Conservation (phyloP, 768 basidiomycete species). For the Chalciporus piperatus region DNA sequence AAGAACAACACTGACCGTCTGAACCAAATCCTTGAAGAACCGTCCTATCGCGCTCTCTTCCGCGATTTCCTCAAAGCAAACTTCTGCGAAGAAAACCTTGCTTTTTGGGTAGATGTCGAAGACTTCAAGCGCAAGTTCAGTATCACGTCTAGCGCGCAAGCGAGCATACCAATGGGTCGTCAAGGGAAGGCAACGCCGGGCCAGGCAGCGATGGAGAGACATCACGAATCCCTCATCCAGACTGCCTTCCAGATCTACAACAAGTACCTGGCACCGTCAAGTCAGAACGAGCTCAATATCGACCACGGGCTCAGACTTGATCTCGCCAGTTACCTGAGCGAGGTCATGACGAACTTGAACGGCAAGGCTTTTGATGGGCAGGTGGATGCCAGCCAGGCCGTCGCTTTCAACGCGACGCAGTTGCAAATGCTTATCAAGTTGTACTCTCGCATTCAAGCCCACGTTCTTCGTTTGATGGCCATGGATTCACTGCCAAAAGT, state of each 20-base stretch:
- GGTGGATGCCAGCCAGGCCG: constrained; percentile 78
- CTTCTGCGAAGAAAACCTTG: constrained; percentile 97
- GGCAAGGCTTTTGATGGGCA: constrained; percentile 78
- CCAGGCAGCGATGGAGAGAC: constrained; percentile 91
- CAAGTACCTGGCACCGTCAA: constrained; percentile 93
- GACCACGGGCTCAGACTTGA: constrained; percentile 96
- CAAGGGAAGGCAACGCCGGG: constrained; percentile 57
- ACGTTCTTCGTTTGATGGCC: constrained; percentile 97
- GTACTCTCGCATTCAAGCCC: constrained; percentile 95
- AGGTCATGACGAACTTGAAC: constrained; percentile 75
- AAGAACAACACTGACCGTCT: constrained; percentile 93
- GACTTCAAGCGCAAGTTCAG: constrained; percentile 97
- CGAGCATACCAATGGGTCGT: constrained; percentile 42
- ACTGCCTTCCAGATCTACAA: constrained; percentile 93
- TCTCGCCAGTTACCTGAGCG: constrained; percentile 88
- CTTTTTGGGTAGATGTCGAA: constrained; percentile 95
- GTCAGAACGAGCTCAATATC: constrained; percentile 95
- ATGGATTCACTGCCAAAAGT: constrained; percentile 99
- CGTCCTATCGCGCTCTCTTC: constrained; percentile 84
- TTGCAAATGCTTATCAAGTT: constrained; percentile 88
- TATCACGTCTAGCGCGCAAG: constrained; percentile 90
- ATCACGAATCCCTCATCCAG: constrained; percentile 92
- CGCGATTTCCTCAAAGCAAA: constrained; percentile 91
- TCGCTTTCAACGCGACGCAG: constrained; percentile 90
- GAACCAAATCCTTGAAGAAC: constrained; percentile 89